These are phyloP conservation scores for Sporothrix variecibatus DNA, from an alignment of 2,329 filamentous ascomycete species.

Conservation along the genomic window DNA sequence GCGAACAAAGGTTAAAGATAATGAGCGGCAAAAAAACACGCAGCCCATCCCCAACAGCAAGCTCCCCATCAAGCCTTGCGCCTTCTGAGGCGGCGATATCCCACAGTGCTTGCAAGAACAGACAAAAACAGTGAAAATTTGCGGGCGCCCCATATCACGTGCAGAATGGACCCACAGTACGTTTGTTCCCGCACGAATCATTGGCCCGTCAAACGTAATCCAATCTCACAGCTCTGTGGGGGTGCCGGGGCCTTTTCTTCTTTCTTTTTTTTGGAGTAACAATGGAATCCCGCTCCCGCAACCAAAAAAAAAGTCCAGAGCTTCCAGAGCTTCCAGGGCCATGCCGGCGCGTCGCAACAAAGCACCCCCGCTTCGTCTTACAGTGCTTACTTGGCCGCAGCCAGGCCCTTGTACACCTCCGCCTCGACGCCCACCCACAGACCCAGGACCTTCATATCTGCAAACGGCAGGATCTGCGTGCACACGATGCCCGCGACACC, in stretches of 20 bases:
- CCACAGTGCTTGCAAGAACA: background rate
- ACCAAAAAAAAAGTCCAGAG: background rate
- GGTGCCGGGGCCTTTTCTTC: background rate
- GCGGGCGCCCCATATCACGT: background rate
- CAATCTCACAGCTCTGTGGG: background rate
- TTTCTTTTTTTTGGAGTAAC: no score
- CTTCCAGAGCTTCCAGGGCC: background rate
- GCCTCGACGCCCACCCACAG: slow-evolving; percentile 42
- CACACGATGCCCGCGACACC: slow-evolving; percentile 53
- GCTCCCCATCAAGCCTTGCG: background rate
- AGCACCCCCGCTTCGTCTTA: background rate
- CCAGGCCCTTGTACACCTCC: slow-evolving; percentile 36
- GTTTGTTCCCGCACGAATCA: background rate
- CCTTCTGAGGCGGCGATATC: background rate
- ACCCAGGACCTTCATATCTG: slow-evolving; percentile 40
- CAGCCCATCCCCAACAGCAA: background rate
- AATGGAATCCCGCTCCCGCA: no score
- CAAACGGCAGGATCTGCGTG: slow-evolving; percentile 51
- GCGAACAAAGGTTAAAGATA: background rate
- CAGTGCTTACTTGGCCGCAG: background rate
- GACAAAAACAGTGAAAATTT: background rate
- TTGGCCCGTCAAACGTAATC: slow-evolving; percentile 5
- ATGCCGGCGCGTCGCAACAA: background rate
- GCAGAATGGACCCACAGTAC: background rate
- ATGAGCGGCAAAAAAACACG: background rate